Conservation (phyloP, 345 rosid genomes). For the Eucalyptus sp. region DNA sequence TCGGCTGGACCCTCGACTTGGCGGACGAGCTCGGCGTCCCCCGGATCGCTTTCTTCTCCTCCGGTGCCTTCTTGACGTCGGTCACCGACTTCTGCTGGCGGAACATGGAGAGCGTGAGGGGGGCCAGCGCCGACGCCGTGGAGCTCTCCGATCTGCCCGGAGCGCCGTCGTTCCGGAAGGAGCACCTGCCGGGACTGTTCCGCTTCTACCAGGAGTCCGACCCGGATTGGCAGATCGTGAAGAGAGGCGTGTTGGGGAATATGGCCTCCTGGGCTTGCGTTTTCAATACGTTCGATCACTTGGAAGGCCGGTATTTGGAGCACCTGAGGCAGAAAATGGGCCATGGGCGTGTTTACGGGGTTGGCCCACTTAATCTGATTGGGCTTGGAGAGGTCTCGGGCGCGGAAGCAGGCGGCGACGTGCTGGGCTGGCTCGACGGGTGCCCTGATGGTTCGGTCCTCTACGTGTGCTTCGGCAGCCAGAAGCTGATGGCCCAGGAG, state of each 20-base stretch:
- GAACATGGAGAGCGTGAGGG: neutral
- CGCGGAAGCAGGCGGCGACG: neutral
- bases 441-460: constrained; percentile 43
- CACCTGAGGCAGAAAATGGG: constrained; percentile 22
- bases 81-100: constrained; percentile 17
- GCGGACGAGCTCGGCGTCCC: constrained; percentile 23
- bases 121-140: constrained; percentile 1
- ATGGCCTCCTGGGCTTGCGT: constrained; percentile 27
- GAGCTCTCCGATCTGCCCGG: constrained; percentile 31
- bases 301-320: constrained; percentile 28
- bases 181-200: constrained; percentile 39
- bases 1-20: constrained; percentile 53
- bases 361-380: constrained; percentile 38
- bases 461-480: constrained; percentile 66
- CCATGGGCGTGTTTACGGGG: constrained; percentile 32
- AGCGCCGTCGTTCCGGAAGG: constrained; percentile 25
- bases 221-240: constrained; percentile 17
- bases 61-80: constrained; percentile 16
- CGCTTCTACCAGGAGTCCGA: constrained; percentile 6
- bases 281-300: constrained; percentile 29
- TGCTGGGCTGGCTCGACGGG: constrained; percentile 36
- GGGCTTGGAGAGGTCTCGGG: constrained; percentile 1
- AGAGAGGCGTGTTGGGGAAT: constrained; percentile 16
- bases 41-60: constrained; percentile 31
- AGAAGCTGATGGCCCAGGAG: constrained; percentile 15